Evolutionary conservation across 495 filamentous ascomycete genomes (phyloP).

Genomic region (Melanomma pulvis-pyrius): DNA sequence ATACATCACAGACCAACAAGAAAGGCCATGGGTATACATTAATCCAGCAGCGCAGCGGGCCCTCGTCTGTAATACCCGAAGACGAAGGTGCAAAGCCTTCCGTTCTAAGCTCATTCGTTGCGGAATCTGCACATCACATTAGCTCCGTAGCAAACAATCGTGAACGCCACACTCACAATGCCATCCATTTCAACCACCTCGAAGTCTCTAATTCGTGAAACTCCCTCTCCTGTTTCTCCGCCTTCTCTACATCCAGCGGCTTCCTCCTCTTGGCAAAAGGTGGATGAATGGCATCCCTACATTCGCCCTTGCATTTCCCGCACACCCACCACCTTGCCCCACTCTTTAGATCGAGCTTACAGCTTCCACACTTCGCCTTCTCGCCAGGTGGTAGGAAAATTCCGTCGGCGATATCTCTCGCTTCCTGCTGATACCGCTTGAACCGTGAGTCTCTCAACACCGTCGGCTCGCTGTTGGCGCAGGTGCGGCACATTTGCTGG

Average conservation of each 20-base stretch:
- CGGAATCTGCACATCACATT: neutral
- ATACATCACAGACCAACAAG: neutral
- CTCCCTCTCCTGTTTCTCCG: neutral
- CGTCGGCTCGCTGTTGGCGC: neutral
- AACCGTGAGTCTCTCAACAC: constrained; percentile 7
- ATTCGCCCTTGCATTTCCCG: constrained; percentile 30
- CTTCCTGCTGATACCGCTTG: constrained; percentile 24
- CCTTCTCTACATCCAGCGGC: constrained; percentile 20
- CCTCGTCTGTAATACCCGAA: neutral
- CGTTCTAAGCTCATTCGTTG: neutral
- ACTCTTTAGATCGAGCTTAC: constrained; percentile 15
- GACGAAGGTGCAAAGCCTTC: neutral
- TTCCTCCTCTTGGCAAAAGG: constrained; percentile 10
- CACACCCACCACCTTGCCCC: constrained; percentile 34
- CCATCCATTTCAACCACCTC: neutral
- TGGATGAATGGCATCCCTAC: constrained; percentile 32
- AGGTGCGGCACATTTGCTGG: constrained; percentile 18
- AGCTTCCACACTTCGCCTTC: constrained; percentile 21
- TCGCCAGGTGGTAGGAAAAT: constrained; percentile 7
- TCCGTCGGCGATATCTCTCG: constrained; percentile 19
- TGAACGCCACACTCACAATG: constrained; percentile 5
- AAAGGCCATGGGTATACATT: neutral
- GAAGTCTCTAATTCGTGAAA: neutral
- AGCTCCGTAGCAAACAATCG: neutral
- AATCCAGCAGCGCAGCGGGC: neutral